Evolutionary conservation across 306 rosid species (phyloP).

Genomic region (Acacia melanoxylon): DNA sequence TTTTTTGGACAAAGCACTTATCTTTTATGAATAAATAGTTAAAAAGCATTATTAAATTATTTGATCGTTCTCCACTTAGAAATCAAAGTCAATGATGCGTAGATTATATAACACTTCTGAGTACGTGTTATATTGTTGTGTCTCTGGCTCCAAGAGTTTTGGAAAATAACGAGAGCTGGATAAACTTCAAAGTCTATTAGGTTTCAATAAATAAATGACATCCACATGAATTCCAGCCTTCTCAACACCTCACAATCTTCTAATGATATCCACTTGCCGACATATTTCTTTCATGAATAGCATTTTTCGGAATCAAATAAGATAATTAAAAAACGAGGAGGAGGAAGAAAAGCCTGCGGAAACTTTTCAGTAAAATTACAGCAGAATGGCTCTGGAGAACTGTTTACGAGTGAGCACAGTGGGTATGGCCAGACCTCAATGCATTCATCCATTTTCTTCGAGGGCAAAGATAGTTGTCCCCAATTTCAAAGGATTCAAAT

Average conservation of each 20-base stretch:
- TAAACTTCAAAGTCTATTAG: background rate
- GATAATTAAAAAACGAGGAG: background rate
- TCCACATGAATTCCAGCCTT: constrained; percentile 57
- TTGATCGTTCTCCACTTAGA: background rate
- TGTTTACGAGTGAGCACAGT: constrained; percentile 61
- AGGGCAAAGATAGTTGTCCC: constrained; percentile 47
- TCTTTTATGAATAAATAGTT: background rate
- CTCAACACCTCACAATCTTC: constrained; percentile 49
- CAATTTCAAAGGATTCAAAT: constrained; percentile 35
- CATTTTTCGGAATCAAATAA: background rate
- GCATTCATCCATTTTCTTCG: constrained; percentile 53
- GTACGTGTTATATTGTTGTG: background rate
- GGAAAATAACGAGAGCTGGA: background rate
- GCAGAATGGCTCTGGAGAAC: constrained; percentile 60
- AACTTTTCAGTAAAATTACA: background rate
- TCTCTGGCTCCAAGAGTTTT: background rate
- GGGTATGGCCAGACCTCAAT: constrained; percentile 51
- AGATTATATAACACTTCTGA: background rate
- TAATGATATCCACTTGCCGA: constrained; percentile 41
- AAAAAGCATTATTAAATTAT: background rate
- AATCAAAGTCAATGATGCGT: background rate
- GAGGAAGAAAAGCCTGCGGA: background rate
- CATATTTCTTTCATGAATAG: background rate
- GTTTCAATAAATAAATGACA: constrained; percentile 30
- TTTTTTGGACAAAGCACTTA: too few species aligned